Conservation (phyloP, 148 eudicot species). For the Heliamphora exappendiculata region DNA sequence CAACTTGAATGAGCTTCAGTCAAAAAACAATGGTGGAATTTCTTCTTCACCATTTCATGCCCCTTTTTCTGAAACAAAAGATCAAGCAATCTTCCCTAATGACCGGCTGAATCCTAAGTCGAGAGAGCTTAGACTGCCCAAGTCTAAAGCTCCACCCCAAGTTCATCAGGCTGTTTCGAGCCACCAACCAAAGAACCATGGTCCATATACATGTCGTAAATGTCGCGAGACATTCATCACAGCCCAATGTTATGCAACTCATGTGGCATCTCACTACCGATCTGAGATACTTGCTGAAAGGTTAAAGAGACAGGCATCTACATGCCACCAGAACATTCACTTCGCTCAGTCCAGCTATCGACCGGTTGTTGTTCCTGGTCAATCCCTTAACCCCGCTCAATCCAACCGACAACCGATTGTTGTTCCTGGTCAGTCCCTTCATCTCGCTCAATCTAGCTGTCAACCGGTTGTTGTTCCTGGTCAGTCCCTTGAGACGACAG, state of each 20-base stretch:
- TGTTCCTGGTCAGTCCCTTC: too few relatives aligned
- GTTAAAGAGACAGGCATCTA: not conserved
- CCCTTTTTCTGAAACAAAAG: not conserved
- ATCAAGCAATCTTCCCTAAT: not conserved
- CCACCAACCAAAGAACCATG: not conserved
- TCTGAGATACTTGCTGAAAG: not conserved
- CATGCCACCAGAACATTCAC: not conserved
- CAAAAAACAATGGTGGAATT: not conserved
- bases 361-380: not conserved
- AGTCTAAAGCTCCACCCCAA: not conserved
- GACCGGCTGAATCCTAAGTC: not conserved
- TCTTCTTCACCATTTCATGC: not conserved
- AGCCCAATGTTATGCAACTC: not conserved
- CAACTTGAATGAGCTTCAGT: not conserved
- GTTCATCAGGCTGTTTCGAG: not conserved
- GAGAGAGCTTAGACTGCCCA: not conserved
- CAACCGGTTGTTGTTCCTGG: not conserved
- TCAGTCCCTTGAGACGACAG: not conserved
- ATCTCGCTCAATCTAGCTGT: not conserved
- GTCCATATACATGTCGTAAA: not conserved
- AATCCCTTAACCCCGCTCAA: too few relatives aligned
- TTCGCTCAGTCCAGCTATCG: not conserved
- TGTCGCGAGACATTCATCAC: not conserved
- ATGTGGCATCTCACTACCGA: not conserved
- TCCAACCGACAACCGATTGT: too few relatives aligned